Evolutionary conservation across 208 protist genomes (phyloP), one percentile per base, ranked within the genome.

Genomic region (Acanthamoeba lenticulata): DNA sequence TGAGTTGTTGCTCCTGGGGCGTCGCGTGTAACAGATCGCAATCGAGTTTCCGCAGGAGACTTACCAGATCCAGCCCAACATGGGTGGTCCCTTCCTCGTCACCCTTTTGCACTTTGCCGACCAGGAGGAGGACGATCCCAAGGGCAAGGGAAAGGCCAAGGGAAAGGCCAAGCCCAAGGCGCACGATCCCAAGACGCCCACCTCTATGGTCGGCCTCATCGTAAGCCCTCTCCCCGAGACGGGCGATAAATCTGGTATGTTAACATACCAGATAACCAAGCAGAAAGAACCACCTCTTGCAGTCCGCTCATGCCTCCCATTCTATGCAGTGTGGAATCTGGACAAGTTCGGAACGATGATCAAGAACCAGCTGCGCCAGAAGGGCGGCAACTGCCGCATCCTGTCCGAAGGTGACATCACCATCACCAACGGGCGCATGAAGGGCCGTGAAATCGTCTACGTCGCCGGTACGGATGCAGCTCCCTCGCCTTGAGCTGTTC

Each of bases 31-130:
- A 47, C 32, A 79, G 69, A 79, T 79, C 24, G 69, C 69, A 21
- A 79, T 79, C 69, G 69, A 79, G 40, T 79, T 45, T 13, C 27
- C 36, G 32, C 2, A n/a, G 69, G 29, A 3, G 24, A 47, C 69
- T 21, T 32, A 47, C 69, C 69, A 79, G 24, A 79, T 79, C 69
- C 69, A 79, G 69, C 69, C 69, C 2, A 47, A 24, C 38, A 79
- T 79, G 69, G 69, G 69, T 15, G 38, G 69, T 27, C 69, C 69
- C 2, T 79, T 79, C 40, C 34, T 79, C 7, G 44, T 79, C 17
- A 45, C 69, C 69, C 69, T 79, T 36, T 29, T 79, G 69, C 69
- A 79, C 69, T 79, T 79, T 79, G 69, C 36, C 40, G 69, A 79
- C 1, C 27, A 79, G 69, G 34, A 79, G 38, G 69, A 44, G 40